phyloP scores from a whole-genome alignment of 116 monocot species.

The Zostera marina region DNA sequence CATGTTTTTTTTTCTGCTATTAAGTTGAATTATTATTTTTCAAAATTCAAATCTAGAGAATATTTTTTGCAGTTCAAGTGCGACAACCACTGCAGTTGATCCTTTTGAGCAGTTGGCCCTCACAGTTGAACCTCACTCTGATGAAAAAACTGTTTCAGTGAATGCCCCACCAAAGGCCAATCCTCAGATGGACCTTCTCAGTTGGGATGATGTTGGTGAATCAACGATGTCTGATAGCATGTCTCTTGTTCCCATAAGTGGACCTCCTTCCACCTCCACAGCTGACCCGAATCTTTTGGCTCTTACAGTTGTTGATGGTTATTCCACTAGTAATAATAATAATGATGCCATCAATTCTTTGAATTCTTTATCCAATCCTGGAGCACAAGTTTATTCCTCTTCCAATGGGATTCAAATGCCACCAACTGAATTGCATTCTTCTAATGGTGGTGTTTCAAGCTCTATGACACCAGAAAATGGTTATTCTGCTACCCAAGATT shows the following conservation, averaged over 20 bases:
- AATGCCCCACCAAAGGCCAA: conserved; percentile 15
- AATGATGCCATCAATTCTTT: conserved; percentile 15
- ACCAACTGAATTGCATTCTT: conserved; percentile 1
- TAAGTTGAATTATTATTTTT: no score
- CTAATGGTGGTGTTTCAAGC: conserved; percentile 27
- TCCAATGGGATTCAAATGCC: conserved; percentile 12
- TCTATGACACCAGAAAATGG: conserved; percentile 26
- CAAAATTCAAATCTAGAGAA: not conserved
- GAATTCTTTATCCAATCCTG: conserved; percentile 18
- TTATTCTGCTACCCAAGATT: conserved; percentile 12
- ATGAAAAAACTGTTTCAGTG: conserved; percentile 17
- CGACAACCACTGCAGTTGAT: conserved; percentile 22
- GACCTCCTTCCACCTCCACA: no score
- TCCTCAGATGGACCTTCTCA: conserved; percentile 60
- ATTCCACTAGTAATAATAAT: conserved; percentile 16
- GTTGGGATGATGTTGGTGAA: conserved; percentile 41
- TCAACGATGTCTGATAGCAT: conserved; percentile 22
- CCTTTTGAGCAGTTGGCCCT: conserved; percentile 48
- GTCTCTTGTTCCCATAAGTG: not conserved
- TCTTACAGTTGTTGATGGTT: conserved; percentile 46
- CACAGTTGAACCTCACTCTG: conserved; percentile 35
- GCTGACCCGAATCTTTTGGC: conserved; percentile 46
- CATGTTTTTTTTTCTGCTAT: not conserved
- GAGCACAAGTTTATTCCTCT: conserved; percentile 16
- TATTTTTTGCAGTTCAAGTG: conserved; percentile 18